Evolutionary conservation across 73 alveolate species (phyloP), one percentile per base, ranked within the genome.

Genomic region (Symbiodinium pilosum): DNA sequence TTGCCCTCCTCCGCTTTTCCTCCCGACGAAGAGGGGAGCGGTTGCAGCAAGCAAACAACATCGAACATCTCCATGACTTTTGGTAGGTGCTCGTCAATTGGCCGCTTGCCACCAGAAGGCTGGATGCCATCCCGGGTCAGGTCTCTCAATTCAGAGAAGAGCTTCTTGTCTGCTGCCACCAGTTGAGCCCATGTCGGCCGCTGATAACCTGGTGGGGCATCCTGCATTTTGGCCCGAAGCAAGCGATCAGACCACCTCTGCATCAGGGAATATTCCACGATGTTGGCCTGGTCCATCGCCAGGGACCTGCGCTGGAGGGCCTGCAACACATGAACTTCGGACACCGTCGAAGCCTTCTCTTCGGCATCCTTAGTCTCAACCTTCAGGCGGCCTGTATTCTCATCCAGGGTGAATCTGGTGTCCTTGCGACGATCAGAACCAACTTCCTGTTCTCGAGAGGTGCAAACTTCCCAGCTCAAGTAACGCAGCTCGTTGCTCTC

Each of bases 221-320:
- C 83, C 6, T 8, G 38, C 42, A 86, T 24, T 2, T 84, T 14
- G 11, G 56, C 59, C 32, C 28, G n/a, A 42, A 86, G 51, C 26
- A 86, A n/a, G 0, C 84, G 16, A 42, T 86, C 84, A 9, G 24
- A 41, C 84, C 94, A 86, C 43, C 3, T 4, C 41, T 86, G 56
- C 3, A 51, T 64, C 47, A 77, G 11, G 18, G 47, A 5, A 7
- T 36, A 77, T 0, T 36, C n/a, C 28, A 77, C 34, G 7, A 86
- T 20, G 4, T 36, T 54, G n/a, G 84, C 94, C 40, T 86, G 94
- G 40, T 54, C 94, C 83, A 86, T 51, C 26, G 83, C 64, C 59
- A 86, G 41, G 2, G 84, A 64, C 0, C 94, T 9, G 28, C 94
- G 32, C 59, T 51, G 83, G 43, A 86, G 40, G 4, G 94, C 94